Evolutionary conservation across 306 rosid species (phyloP), one percentile per base, ranked within the genome.

Genomic region (Cyamopsis tetragonoloba): DNA sequence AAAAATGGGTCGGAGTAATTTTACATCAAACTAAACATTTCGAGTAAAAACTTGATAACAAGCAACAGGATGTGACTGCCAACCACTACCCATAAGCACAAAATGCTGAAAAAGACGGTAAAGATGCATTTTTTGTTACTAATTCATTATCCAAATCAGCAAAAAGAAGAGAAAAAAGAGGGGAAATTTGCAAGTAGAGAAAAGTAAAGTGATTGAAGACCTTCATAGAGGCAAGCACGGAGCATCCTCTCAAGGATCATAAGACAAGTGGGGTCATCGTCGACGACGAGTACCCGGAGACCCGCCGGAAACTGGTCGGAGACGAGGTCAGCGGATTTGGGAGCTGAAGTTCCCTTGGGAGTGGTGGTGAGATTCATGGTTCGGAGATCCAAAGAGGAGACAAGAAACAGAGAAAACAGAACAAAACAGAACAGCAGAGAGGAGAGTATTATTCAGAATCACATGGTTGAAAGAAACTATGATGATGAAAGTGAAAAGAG

Each of bases 201-300:
- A 42, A n/a, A 35, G 22, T n/a, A 61, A 58, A 53, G 19, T 9
- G 39, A 63, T 20, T 49, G 2, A 50, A 8, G 55, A 95, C 99
- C 99, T 77, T 90, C 95, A 27, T 90, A 95, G 74, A 77, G 82
- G 62, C 99, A 93, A 55, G 75, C 79, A 10, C 80, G 77, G 5
- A 95, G 97, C 99, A 95, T 95, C 88, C 66, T 88, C 81, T 95
- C 97, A 68, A 95, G 87, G 87, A 95, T 90, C 92, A 82, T 78
- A 10, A 95, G 96, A 41, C 99, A 95, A 0, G 99, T 95, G 12
- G 96, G 92, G 78, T 95, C 99, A 82, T 95, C 99, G 30, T 95
- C 99, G 0, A 95, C 99, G 4, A 95, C 92, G 6, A 95, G 84
- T 2, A 95, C 99, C 26, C 99, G 80, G 6, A 95, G 87, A 31